phyloP scores from a whole-genome alignment of 2,329 filamentous ascomycete species.

The Exophiala oligosperma region DNA sequence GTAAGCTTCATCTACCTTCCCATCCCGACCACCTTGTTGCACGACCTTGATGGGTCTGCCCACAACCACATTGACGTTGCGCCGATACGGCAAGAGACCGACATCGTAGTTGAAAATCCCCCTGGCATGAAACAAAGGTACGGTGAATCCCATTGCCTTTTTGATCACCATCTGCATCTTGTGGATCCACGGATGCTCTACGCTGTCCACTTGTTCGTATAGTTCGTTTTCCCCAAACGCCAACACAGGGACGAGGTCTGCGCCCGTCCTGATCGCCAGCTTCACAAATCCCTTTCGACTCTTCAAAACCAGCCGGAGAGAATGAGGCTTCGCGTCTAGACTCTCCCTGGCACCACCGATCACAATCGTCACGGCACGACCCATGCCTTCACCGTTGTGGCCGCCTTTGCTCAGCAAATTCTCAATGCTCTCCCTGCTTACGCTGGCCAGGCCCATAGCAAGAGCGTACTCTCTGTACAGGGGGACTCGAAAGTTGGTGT shows the following conservation, averaged over 20 bases:
- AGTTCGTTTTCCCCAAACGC: slow-evolving; percentile 95
- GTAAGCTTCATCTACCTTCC: slow-evolving; percentile 69
- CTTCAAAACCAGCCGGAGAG: slow-evolving; percentile 74
- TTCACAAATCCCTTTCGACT: slow-evolving; percentile 92
- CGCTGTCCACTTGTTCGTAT: slow-evolving; percentile 83
- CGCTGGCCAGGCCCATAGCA: slow-evolving; percentile 80
- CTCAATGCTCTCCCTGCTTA: slow-evolving; percentile 88
- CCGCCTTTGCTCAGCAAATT: slow-evolving; percentile 83
- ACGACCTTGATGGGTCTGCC: slow-evolving; percentile 75
- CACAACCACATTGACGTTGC: slow-evolving; percentile 84
- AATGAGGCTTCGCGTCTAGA: slow-evolving; percentile 79
- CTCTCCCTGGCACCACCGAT: slow-evolving; percentile 90
- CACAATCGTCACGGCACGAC: slow-evolving; percentile 94
- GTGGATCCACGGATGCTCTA: slow-evolving; percentile 76
- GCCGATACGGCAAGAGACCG: slow-evolving; percentile 89
- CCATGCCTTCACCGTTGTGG: slow-evolving; percentile 76
- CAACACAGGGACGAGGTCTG: slow-evolving; percentile 88
- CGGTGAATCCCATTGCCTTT: slow-evolving; percentile 84
- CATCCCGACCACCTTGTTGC: slow-evolving; percentile 55
- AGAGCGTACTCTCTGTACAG: slow-evolving; percentile 95
- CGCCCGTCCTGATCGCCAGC: slow-evolving; percentile 86
- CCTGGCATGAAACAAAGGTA: slow-evolving; percentile 84
- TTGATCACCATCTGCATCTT: slow-evolving; percentile 81
- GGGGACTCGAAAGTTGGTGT: slow-evolving; percentile 91
- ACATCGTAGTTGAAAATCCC: slow-evolving; percentile 98